Evolutionary conservation across 305 asterid species (phyloP).

Genomic region (Fraxinus baroniana): DNA sequence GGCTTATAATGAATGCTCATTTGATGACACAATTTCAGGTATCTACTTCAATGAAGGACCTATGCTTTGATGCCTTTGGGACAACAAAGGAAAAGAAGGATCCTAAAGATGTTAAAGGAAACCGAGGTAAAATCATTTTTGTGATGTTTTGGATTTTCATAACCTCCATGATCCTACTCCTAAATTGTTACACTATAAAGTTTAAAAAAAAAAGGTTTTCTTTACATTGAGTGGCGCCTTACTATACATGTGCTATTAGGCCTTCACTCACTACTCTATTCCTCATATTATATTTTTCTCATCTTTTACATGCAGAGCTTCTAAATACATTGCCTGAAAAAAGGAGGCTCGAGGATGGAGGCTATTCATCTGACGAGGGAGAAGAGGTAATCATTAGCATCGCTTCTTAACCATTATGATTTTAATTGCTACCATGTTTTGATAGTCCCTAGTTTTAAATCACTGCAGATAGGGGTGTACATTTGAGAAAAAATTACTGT

Average conservation of each 20-base stretch:
- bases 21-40: constrained; percentile 45
- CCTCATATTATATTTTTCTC: neutral
- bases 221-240: neutral
- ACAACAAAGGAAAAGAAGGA: constrained; percentile 75
- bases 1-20: neutral
- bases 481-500: neutral
- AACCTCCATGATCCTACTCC: neutral
- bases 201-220: neutral
- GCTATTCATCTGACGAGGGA: constrained; percentile 63
- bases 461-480: neutral
- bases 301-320: constrained; percentile 46
- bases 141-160: neutral
- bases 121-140: constrained; percentile 57
- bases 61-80: constrained; percentile 83
- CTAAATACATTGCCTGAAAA: constrained; percentile 83
- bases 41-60: constrained; percentile 75
- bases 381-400: constrained; percentile 43
- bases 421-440: neutral
- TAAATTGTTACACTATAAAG: neutral
- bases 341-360: constrained; percentile 72
- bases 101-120: constrained; percentile 68
- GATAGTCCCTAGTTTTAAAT: neutral
- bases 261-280: neutral
- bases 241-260: neutral
- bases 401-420: neutral